These are phyloP conservation scores for Xylaria multiplex DNA, from an alignment of 2,329 filamentous ascomycete species.

Conservation along the genomic window DNA sequence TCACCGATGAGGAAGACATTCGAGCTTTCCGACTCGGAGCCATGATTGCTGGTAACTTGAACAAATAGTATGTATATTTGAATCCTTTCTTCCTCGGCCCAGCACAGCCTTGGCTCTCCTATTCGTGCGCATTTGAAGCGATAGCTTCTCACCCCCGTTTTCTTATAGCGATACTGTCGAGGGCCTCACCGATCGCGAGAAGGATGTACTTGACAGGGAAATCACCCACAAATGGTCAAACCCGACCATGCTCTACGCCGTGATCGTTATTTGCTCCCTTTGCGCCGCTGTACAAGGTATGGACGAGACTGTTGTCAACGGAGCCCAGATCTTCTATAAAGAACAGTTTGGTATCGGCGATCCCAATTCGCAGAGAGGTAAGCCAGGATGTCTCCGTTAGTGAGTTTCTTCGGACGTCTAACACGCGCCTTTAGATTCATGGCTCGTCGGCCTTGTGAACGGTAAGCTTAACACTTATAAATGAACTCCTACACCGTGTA, in stretches of 20 bases:
- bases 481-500: not conserved
- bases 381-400: constrained; percentile 4
- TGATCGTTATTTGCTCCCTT: constrained; percentile 62
- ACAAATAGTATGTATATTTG: constrained; percentile 51
- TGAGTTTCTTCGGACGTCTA: constrained; percentile 16
- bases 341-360: constrained; percentile 68
- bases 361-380: constrained; percentile 55
- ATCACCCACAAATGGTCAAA: constrained; percentile 75
- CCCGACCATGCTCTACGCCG: constrained; percentile 70
- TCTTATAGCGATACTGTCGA: constrained; percentile 53
- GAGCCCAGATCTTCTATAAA: constrained; percentile 73
- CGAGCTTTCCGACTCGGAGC: constrained; percentile 69
- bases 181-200: constrained; percentile 68
- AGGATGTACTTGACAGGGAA: constrained; percentile 66
- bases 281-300: constrained; percentile 75
- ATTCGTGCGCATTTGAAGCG: not conserved
- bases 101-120: not conserved
- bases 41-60: constrained; percentile 64
- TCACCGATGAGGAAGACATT: constrained; percentile 65
- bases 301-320: constrained; percentile 77
- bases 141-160: constrained; percentile 4
- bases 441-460: constrained; percentile 72
- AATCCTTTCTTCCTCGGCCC: not conserved
- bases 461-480: constrained; percentile 42
- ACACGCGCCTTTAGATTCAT: constrained; percentile 52